Evolutionary conservation across 1,284 basidiomycete genomes (phyloP).

Genomic region (Malassezia equina): DNA sequence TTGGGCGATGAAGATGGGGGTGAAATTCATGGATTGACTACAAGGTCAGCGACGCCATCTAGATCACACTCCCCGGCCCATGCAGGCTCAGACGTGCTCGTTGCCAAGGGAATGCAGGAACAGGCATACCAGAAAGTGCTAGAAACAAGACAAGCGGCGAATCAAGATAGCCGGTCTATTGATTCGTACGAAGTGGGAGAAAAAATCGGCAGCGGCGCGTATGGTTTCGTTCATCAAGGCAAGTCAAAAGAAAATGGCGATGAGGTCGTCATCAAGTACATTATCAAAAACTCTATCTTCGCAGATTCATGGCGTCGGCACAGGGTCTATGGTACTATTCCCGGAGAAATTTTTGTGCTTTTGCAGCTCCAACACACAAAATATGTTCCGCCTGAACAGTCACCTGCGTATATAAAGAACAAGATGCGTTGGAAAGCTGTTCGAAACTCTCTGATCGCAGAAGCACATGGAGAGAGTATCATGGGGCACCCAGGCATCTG

Average conservation of each 20-base stretch:
- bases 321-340: slow-evolving; percentile 84
- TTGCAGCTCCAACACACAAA: slow-evolving; percentile 66
- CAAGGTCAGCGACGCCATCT: slow-evolving; percentile 4
- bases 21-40: slow-evolving; percentile 14
- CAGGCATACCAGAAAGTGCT: neutral
- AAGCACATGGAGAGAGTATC: neutral
- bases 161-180: slow-evolving; percentile 13
- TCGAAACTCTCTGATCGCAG: slow-evolving; percentile 1
- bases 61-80: neutral
- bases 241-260: slow-evolving; percentile 52
- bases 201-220: slow-evolving; percentile 68
- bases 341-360: slow-evolving; percentile 98
- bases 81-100: neutral
- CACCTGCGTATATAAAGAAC: slow-evolving; percentile 23
- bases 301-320: slow-evolving; percentile 98
- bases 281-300: slow-evolving; percentile 94
- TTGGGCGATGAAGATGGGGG: slow-evolving; percentile 4
- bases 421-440: slow-evolving; percentile 6
- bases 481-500: slow-evolving; percentile 73
- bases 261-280: slow-evolving; percentile 82
- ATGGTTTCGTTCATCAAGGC: slow-evolving; percentile 85
- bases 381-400: slow-evolving; percentile 22
- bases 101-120: neutral
- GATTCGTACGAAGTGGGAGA: slow-evolving; percentile 35
- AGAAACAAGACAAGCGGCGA: neutral